These are phyloP conservation scores for Globisporangium irregulare DNA, from an alignment of 352 stramenopile species.

Conservation along the genomic window DNA sequence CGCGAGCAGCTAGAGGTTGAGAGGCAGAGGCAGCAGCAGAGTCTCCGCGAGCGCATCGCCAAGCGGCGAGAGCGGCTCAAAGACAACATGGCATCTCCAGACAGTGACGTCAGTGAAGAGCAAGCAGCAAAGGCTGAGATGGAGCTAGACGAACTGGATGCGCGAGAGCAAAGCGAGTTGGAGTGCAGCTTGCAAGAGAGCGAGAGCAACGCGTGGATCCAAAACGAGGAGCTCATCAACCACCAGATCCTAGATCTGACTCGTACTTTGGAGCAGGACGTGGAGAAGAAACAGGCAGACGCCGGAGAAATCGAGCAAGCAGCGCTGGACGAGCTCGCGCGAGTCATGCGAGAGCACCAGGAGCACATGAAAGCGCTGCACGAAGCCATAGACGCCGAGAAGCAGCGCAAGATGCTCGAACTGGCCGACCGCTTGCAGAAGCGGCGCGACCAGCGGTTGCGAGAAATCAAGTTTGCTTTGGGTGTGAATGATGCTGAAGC, in stretches of 20 bases:
- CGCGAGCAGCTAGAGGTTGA: conserved; percentile 23
- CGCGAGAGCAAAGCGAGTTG: background rate
- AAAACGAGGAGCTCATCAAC: background rate
- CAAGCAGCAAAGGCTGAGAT: background rate
- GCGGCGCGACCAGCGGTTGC: conserved; percentile 1
- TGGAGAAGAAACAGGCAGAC: conserved; percentile 15
- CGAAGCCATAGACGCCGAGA: conserved; percentile 19
- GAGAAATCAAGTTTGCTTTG: background rate
- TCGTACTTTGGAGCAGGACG: conserved; percentile 14
- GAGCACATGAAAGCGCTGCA: conserved; percentile 22
- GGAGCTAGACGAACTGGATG: conserved; percentile 5
- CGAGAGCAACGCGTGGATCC: conserved; percentile 2
- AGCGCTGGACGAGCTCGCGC: conserved; percentile 27
- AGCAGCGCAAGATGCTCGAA: conserved; percentile 23
- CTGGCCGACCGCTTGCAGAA: conserved; percentile 22
- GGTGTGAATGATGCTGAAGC: background rate
- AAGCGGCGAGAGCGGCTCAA: conserved; percentile 19
- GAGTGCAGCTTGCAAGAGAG: conserved; percentile 8
- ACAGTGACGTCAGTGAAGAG: background rate
- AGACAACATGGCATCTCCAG: background rate
- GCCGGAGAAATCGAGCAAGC: conserved; percentile 16
- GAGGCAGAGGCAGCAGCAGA: conserved; percentile 27
- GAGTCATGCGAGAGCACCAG: conserved; percentile 26
- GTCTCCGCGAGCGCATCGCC: conserved; percentile 25
- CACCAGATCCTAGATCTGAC: background rate